A percentile compares a stretch with the other conserved stretches of the same genome.
These are phyloP conservation scores for Aspergillus sp. DNA, from an alignment of 2,329 filamentous ascomycete genomes.

Conservation along the genomic window DNA sequence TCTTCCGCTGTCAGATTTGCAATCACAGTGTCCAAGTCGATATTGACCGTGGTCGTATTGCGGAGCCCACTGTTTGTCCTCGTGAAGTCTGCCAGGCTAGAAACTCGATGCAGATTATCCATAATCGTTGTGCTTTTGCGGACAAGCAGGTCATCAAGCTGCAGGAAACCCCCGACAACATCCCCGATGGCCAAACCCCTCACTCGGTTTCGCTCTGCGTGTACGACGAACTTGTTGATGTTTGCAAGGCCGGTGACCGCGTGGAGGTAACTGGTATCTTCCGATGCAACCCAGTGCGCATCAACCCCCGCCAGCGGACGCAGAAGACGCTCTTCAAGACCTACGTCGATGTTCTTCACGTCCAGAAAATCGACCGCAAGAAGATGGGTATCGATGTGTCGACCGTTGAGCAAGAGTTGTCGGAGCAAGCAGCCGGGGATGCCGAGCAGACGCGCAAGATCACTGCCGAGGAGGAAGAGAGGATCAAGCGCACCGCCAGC, in stretches of 20 bases:
- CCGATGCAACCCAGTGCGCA: slow-evolving; percentile 86
- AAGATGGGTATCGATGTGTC: slow-evolving; percentile 88
- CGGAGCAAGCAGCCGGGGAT: slow-evolving; percentile 68
- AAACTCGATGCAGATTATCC: slow-evolving; percentile 97
- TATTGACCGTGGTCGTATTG: slow-evolving; percentile 93
- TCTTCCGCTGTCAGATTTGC: slow-evolving; percentile 93
- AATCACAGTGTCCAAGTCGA: slow-evolving; percentile 88
- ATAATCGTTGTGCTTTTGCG: slow-evolving; percentile 91
- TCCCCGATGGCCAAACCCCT: slow-evolving; percentile 93
- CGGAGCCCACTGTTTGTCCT: slow-evolving; percentile 88
- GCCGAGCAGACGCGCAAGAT: slow-evolving; percentile 84
- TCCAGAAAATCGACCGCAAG: slow-evolving; percentile 95
- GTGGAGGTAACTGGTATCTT: slow-evolving; percentile 97
- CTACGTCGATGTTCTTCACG: slow-evolving; percentile 91
- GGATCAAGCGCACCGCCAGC: slow-evolving; percentile 77
- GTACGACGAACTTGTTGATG: slow-evolving; percentile 95
- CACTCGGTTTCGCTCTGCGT: slow-evolving; percentile 95
- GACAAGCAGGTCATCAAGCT: slow-evolving; percentile 99
- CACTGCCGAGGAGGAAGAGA: slow-evolving; percentile 80
- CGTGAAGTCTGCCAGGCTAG: slow-evolving; percentile 76
- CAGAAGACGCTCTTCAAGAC: slow-evolving; percentile 98
- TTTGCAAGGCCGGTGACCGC: slow-evolving; percentile 96
- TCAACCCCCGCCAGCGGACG: slow-evolving; percentile 88
- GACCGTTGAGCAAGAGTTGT: slow-evolving; percentile 80
- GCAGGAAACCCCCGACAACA: slow-evolving; percentile 92